phyloP scores from a whole-genome alignment of 768 basidiomycete genomes.

The Udeniomyces megalosporus region DNA sequence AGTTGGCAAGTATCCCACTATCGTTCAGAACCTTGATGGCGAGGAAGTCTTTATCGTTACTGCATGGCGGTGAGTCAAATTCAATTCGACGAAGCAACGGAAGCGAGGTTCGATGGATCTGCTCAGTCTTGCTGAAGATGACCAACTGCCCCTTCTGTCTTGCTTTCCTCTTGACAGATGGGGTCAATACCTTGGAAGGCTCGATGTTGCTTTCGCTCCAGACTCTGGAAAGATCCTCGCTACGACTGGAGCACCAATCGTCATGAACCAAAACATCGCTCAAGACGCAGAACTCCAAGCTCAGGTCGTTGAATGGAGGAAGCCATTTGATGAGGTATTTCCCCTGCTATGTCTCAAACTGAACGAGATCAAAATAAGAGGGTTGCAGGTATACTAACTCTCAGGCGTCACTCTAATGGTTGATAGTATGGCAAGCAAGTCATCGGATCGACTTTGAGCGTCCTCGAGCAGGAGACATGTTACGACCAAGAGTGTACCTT shows the following conservation, averaged over 20 bases:
- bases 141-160: background rate
- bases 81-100: too few relatives aligned
- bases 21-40: conserved; percentile 34
- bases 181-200: conserved; percentile 37
- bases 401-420: too few relatives aligned
- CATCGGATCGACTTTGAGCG: conserved; percentile 29
- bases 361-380: too few relatives aligned
- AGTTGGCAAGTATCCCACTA: conserved; percentile 35
- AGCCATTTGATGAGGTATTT: conserved; percentile 33
- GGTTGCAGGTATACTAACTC: too few relatives aligned
- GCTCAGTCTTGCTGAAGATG: background rate
- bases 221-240: conserved; percentile 30
- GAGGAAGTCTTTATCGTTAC: conserved; percentile 38
- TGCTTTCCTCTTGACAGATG: conserved; percentile 30
- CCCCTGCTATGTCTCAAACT: too few relatives aligned
- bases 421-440: conserved; percentile 28
- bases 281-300: conserved; percentile 30
- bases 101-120: background rate
- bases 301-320: conserved; percentile 33
- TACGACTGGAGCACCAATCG: too few relatives aligned
- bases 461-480: conserved; percentile 34
- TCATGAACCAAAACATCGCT: background rate
- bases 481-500: conserved; percentile 35
- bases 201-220: conserved; percentile 34
- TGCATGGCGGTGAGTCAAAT: too few relatives aligned